Evolutionary conservation across 2,329 filamentous ascomycete genomes (phyloP), one percentile per base, ranked within the genome.

Genomic region (Arthrobotrys entomopaga): DNA sequence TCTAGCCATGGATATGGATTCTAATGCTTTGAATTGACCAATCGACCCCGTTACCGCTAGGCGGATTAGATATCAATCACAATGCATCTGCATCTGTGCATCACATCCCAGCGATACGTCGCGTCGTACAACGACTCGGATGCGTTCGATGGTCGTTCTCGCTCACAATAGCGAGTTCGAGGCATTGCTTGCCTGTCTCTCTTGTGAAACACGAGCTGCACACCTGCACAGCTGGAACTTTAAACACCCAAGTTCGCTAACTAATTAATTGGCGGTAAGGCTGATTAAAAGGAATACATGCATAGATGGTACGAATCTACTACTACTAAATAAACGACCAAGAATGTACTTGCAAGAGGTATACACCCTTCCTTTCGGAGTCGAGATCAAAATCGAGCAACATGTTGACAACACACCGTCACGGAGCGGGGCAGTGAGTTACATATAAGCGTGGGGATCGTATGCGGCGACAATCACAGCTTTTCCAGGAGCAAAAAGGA

Each of bases 221-320:
- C 58, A 24, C 46, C 10, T 22, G n/a, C n/a, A n/a, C n/a, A n/a
- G n/a, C n/a, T n/a, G n/a, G n/a, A n/a, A n/a, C n/a, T n/a, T n/a
- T n/a, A n/a, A n/a, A 26, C 20, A 20, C 61, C 40, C 53, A 10
- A 34, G 29, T 66, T 56, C 42, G 38, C 53, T 59, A 48, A 40
- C 57, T 49, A 49, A 69, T 60, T 49, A 49, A 69, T 60, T 54
- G 64, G 54, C 46, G 48, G 48, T 69, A 69, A 56, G 65, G 65
- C 65, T 69, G 65, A 64, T 64, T 20, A 34, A 7, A 53, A 42
- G n/a, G n/a, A n/a, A 42, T 11, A 5, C 10, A 8, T 34, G 10
- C 29, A 34, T 34, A 1, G 2, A 5, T 6, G 10, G 29, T 34
- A 34, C 50, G 38, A 16, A 29, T 8, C 53, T 65, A 43, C 50